Evolutionary conservation across 2,329 filamentous ascomycete species (phyloP), one percentile per base, ranked within the genome.

Genomic region (Mycosphaerella sp.): DNA sequence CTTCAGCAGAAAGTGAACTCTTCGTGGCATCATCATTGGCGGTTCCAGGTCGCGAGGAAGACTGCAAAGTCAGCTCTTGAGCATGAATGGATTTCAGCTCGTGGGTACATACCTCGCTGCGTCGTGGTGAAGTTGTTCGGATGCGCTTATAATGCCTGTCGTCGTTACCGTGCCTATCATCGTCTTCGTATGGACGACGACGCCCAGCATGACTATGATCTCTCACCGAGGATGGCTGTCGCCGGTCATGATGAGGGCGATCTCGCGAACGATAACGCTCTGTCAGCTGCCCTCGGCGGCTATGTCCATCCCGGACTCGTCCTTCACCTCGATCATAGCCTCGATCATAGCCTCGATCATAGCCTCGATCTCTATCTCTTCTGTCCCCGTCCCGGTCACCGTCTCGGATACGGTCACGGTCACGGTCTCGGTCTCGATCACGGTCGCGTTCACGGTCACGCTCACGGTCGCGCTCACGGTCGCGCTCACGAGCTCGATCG

Each of bases 101-200:
- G 14, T 32, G 28, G n/a, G 8, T 30, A 51, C 55, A 43, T 56
- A 59, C 57, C 55, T 55, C 48, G 43, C 49, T 49, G n/a, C 45
- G 27, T 14, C 43, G 42, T 9, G 48, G 32, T 14, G 57, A 56
- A 13, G 21, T 35, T n/a, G 52, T 53, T 55, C 53, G 40, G 10
- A n/a, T 41, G 28, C 78, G 76, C 62, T 78, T 61, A 12, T 30
- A 79, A 62, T 78, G 79, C 65, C 76, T 81, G 62, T 84, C 82
- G 63, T 41, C 37, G 46, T 56, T 50, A 58, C 48, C 53, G 50
- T 54, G 52, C 54, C 42, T 34, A 53, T 59, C 53, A 42, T 59
- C 53, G 54, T 45, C 43, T 32, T 82, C 84, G 68, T 79, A 80
- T 18, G 41, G 44, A 36, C 75, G 78, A 82, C 71, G 75, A 78